Evolutionary conservation across 306 rosid genomes (phyloP).

Genomic region (Aeschynomene evenia): DNA sequence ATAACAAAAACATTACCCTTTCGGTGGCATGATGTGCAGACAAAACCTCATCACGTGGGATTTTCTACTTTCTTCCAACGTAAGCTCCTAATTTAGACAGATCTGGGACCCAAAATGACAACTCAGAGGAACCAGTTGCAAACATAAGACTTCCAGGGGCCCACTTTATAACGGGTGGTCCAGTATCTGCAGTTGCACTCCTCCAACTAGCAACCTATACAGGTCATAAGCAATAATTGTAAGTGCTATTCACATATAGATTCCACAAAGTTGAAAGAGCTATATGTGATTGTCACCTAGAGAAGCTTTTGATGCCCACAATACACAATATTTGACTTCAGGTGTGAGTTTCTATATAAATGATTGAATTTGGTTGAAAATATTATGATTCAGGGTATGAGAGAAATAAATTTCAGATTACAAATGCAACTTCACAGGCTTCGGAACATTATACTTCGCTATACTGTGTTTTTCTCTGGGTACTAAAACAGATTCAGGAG

Average conservation of each 20-base stretch:
- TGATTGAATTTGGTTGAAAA: not conserved
- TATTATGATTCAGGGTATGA: not conserved
- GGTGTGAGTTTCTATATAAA: not conserved
- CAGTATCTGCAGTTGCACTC: slow-evolving; percentile 75
- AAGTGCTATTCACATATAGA: not conserved
- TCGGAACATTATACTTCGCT: not conserved
- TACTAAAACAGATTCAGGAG: not conserved
- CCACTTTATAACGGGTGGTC: slow-evolving; percentile 92
- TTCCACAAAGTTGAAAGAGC: not conserved
- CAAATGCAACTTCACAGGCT: not conserved
- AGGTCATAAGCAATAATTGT: slow-evolving; percentile 6
- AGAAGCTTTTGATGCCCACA: slow-evolving; percentile 6
- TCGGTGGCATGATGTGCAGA: not conserved
- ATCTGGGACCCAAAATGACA: slow-evolving; percentile 94
- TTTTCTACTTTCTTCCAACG: slow-evolving; percentile 72
- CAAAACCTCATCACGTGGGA: not conserved
- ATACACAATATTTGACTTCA: not conserved
- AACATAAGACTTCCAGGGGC: slow-evolving; percentile 94
- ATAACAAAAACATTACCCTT: slow-evolving; percentile 11
- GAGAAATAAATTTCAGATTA: not conserved
- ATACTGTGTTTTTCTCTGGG: not conserved
- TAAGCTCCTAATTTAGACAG: slow-evolving; percentile 86
- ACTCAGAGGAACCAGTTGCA: slow-evolving; percentile 86
- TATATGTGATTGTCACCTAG: not conserved
- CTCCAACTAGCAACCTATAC: slow-evolving; percentile 88